These are phyloP conservation scores for Nicotiana paniculata DNA, from an alignment of 257 asterid species.

Conservation along the genomic window DNA sequence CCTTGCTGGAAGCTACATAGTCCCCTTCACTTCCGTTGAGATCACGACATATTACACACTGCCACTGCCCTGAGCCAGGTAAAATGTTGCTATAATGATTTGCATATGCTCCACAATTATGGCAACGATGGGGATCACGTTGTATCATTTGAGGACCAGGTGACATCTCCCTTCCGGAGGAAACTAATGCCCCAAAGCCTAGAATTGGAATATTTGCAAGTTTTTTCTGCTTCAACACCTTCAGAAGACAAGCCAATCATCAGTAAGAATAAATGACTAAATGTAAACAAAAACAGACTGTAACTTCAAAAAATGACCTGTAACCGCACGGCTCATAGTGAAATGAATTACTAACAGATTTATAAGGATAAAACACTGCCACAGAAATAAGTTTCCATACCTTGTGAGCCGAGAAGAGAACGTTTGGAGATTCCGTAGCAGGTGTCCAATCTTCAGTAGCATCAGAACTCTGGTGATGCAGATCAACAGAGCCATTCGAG, in stretches of 20 bases:
- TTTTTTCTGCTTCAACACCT: constrained; percentile 91
- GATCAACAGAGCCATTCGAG: constrained; percentile 61
- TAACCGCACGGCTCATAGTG: background rate
- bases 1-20: constrained; percentile 75
- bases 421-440: constrained; percentile 53
- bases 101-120: constrained; percentile 84
- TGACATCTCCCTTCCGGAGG: constrained; percentile 76
- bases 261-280: background rate
- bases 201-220: constrained; percentile 71
- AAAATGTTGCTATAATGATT: constrained; percentile 83
- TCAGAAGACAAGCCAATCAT: constrained; percentile 8
- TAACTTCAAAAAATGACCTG: background rate
- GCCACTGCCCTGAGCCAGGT: constrained; percentile 97
- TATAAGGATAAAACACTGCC: background rate
- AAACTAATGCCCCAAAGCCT: constrained; percentile 90
- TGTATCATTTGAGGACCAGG: constrained; percentile 88
- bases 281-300: background rate
- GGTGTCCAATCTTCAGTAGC: constrained; percentile 41
- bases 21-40: constrained; percentile 90
- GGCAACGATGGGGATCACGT: constrained; percentile 89
- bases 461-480: constrained; percentile 54
- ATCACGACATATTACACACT: constrained; percentile 79
- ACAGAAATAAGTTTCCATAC: constrained; percentile 23
- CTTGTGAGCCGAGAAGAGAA: constrained; percentile 89
- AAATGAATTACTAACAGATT: background rate